These are phyloP conservation scores for Penicillium riverlandense DNA, from an alignment of 495 filamentous ascomycete species.

Conservation along the genomic window DNA sequence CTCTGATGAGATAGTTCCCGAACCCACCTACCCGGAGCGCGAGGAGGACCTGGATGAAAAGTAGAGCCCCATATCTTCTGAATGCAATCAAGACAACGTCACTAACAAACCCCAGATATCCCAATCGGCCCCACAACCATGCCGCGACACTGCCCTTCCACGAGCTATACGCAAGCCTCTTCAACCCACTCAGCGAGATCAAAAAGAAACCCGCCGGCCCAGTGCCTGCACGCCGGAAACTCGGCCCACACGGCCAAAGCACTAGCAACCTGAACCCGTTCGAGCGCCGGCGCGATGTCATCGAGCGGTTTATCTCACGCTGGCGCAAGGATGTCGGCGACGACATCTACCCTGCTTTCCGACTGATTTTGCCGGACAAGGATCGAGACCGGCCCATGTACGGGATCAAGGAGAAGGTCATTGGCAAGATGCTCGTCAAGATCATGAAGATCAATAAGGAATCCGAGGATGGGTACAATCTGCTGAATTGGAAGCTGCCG, in stretches of 20 bases:
- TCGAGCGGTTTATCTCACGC: conserved; percentile 79
- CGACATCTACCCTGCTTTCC: conserved; percentile 89
- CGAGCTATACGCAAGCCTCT: conserved; percentile 67
- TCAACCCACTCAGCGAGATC: conserved; percentile 79
- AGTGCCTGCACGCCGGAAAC: conserved; percentile 36
- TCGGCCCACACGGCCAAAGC: conserved; percentile 46
- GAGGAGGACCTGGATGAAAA: conserved; percentile 57
- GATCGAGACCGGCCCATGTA: conserved; percentile 93
- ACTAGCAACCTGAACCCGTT: conserved; percentile 59
- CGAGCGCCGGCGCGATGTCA: conserved; percentile 76
- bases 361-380: conserved; percentile 88
- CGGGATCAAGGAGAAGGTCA: conserved; percentile 85
- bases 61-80: conserved; percentile 26
- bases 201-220: conserved; percentile 64
- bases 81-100: neutral
- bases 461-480: conserved; percentile 75
- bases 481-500: conserved; percentile 93
- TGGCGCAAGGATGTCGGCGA: conserved; percentile 85
- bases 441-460: conserved; percentile 89
- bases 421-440: conserved; percentile 81
- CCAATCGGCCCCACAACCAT: conserved; percentile 76
- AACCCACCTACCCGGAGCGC: conserved; percentile 36
- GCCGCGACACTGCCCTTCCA: conserved; percentile 76
- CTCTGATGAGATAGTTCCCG: conserved; percentile 35
- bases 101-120: conserved; percentile 53